phyloP scores from a whole-genome alignment of 148 eudicot genomes.

The Bassia scoparia region DNA sequence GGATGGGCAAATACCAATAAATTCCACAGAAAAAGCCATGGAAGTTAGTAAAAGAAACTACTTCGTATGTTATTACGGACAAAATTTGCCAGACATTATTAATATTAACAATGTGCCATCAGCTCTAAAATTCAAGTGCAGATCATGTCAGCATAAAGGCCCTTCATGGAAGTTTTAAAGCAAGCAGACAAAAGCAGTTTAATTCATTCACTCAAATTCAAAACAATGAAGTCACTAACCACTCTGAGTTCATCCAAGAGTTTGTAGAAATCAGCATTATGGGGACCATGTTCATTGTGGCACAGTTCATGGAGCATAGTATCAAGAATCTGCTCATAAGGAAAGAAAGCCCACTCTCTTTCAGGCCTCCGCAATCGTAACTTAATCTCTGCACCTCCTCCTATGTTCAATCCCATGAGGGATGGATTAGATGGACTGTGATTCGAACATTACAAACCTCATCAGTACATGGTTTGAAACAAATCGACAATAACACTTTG shows the following conservation, averaged over 20 bases:
- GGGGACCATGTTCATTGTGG: constrained; percentile 76
- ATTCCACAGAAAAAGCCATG: neutral
- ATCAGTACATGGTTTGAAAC: neutral
- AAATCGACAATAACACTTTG: too few relatives aligned
- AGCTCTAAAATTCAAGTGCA: neutral
- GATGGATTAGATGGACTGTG: constrained; percentile 73
- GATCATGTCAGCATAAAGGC: neutral
- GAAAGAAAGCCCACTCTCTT: constrained; percentile 68
- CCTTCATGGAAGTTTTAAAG: neutral
- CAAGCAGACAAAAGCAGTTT: neutral
- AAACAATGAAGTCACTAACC: constrained; percentile 35
- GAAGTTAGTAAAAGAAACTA: neutral
- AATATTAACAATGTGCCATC: neutral
- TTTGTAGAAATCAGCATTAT: constrained; percentile 72
- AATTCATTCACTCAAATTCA: neutral
- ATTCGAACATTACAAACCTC: constrained; percentile 11
- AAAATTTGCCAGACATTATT: neutral
- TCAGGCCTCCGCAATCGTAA: constrained; percentile 67
- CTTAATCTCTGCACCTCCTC: constrained; percentile 71
- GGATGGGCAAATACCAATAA: neutral
- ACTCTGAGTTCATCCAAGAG: constrained; percentile 76
- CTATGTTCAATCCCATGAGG: constrained; percentile 69
- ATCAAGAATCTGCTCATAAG: constrained; percentile 65
- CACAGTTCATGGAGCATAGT: constrained; percentile 95
- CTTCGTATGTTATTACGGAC: neutral